phyloP scores from a whole-genome alignment of 1,139 yeast genomes.

The Protomyces arabidopsidicola region DNA sequence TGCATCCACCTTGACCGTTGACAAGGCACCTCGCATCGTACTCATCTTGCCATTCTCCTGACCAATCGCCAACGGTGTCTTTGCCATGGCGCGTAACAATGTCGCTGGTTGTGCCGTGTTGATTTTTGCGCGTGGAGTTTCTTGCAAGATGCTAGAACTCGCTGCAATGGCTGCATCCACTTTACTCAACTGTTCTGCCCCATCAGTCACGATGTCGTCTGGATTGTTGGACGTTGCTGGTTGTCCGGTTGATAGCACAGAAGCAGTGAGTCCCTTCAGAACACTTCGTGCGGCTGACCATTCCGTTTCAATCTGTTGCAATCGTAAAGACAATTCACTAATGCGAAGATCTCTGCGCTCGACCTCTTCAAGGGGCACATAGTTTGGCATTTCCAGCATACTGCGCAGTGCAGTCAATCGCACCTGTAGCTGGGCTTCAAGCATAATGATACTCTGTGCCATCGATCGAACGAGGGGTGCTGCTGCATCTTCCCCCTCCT shows the following conservation, averaged over 20 bases:
- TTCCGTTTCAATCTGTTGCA: conserved; percentile 13
- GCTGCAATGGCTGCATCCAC: neutral
- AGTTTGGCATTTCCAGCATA: conserved; percentile 24
- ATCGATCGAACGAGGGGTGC: conserved; percentile 9
- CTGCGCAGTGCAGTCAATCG: conserved; percentile 19
- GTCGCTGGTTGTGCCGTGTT: neutral
- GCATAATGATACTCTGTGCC: conserved; percentile 16
- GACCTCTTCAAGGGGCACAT: conserved; percentile 21
- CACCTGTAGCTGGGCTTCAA: conserved; percentile 22
- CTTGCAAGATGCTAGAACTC: neutral
- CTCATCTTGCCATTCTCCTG: conserved; percentile 4
- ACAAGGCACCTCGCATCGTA: neutral
- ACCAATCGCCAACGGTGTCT: conserved; percentile 24
- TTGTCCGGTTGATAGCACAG: conserved; percentile 3
- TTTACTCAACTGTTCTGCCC: neutral
- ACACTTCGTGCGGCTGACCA: conserved; percentile 24
- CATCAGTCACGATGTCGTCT: conserved; percentile 1
- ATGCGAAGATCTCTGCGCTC: conserved; percentile 14
- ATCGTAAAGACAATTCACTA: neutral
- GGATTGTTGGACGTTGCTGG: neutral
- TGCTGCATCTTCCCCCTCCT: conserved; percentile 12
- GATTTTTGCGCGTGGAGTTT: neutral
- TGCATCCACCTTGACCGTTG: conserved; percentile 21
- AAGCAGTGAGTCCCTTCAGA: conserved; percentile 17
- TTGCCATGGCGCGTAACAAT: neutral